Base-by-base conservation (phyloP, 129 eudicot genomes). In the Kitagawia praeruptora region DNA sequence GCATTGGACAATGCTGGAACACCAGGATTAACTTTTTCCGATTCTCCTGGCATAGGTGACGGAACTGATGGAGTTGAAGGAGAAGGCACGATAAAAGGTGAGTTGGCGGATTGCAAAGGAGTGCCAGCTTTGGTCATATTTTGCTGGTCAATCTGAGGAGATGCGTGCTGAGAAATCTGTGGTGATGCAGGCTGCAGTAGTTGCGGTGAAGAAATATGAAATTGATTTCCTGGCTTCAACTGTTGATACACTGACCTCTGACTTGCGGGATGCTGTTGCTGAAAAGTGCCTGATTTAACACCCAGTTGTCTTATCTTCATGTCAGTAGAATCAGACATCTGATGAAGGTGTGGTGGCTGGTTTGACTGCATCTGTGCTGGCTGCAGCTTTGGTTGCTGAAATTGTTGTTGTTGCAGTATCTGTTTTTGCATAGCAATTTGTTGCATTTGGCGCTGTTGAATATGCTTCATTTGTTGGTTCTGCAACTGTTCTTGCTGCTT, bases 111-210 rank as follows among this genome's bases (percentile, higher is more conserved):
- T 83, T 91, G 98, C 86, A 87, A 75, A 80, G 98, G 96, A 12
- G 96, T 90, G 56, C 92, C 87, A 72, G 85, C 84, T 84, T 86
- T 93, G 46, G 87, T 74, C 89, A 94, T 80, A 85, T 83, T 85
- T 80, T 89, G 92, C 81, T 89, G 96, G 82, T 94, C 98, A 69
- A 90, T 90, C 83, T 92, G 97, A 23, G 98, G 98, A 61, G 98
- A 93, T 47, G 91, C 80, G 71, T 92, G 98, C 80, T 87, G 98
- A 15, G 89, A 81, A 53, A 94, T 83, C 80, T 94, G 98, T 39
- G 96, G 98, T 80, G 98, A 94, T 80, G 86, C 87, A 51, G 93
- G 88, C 75, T 91, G 89, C 66, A 91, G 90, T 44, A 84, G 88
- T 78, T 91, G 97, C 6, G 97, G 97, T 64, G 98, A 90, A 13